Conservation (phyloP, 1,284 basidiomycete species). For the Rhodotorula sp. region DNA sequence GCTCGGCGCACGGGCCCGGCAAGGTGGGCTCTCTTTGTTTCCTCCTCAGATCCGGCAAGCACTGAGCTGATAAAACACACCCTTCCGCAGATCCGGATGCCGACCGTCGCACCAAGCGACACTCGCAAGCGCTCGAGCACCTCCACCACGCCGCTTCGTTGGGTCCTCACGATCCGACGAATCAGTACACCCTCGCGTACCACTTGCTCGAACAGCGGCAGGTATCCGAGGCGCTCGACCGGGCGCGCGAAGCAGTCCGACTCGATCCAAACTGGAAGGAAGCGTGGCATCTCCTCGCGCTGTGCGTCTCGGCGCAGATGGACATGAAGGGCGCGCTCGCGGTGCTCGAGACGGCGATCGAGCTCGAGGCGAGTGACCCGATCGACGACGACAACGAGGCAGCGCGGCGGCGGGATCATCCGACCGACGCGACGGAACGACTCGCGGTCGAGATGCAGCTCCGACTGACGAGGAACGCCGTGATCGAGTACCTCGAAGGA, state of each 20-base stretch:
- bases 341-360: constrained; percentile 69
- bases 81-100: constrained; percentile 62
- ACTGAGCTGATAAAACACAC: background rate
- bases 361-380: constrained; percentile 17
- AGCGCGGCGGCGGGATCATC: constrained; percentile 53
- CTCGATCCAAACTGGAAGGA: background rate
- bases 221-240: constrained; percentile 64
- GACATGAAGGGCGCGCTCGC: constrained; percentile 77
- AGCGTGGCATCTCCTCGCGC: constrained; percentile 87
- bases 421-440: constrained; percentile 60
- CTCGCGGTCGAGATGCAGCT: constrained; percentile 81
- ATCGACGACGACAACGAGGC: background rate
- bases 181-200: constrained; percentile 75
- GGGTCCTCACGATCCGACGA: constrained; percentile 60
- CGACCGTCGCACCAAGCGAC: constrained; percentile 59
- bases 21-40: constrained; percentile 53
- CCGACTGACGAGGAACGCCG: constrained; percentile 77
- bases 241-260: constrained; percentile 62
- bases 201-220: constrained; percentile 71
- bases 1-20: constrained; percentile 60
- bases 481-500: constrained; percentile 81
- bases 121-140: constrained; percentile 61
- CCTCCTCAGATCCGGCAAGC: constrained; percentile 7
- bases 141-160: constrained; percentile 60
- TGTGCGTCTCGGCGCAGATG: constrained; percentile 74